Evolutionary conservation across 495 filamentous ascomycete species (phyloP).

Genomic region (Glonium stellatum): DNA sequence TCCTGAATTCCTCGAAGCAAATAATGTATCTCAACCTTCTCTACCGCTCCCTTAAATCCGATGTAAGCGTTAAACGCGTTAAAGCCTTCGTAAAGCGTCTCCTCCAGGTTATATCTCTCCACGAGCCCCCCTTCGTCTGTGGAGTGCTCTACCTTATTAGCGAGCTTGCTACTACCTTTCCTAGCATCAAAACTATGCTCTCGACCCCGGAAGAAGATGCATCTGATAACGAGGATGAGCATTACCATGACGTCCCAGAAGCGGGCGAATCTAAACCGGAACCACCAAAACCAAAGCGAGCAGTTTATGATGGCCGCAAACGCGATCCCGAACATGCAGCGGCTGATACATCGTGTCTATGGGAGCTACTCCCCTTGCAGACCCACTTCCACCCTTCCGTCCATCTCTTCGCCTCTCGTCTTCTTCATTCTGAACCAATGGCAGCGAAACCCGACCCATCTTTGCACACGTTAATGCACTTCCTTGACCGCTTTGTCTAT

Average conservation of each 20-base stretch:
- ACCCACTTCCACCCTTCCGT: conserved; percentile 91
- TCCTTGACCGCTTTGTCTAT: conserved; percentile 96
- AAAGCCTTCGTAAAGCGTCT: conserved; percentile 90
- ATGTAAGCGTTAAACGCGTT: conserved; percentile 77
- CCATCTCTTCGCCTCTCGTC: conserved; percentile 67
- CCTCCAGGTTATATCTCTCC: conserved; percentile 74
- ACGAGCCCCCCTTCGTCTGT: conserved; percentile 87
- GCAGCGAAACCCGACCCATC: conserved; percentile 82
- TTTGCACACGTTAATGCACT: conserved; percentile 82
- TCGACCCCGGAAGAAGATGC: conserved; percentile 64
- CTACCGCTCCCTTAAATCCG: conserved; percentile 77
- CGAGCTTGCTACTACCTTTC: conserved; percentile 69
- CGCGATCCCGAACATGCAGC: conserved; percentile 85
- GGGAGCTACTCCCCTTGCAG: conserved; percentile 75
- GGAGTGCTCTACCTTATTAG: conserved; percentile 80
- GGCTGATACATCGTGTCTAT: conserved; percentile 81
- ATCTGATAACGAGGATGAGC: conserved; percentile 63
- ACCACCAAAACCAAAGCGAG: background rate
- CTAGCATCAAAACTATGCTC: conserved; percentile 64
- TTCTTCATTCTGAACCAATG: conserved; percentile 59
- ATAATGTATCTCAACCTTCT: conserved; percentile 88
- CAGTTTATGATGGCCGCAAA: conserved; percentile 76
- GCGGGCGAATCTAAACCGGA: conserved; percentile 38
- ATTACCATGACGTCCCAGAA: conserved; percentile 62
- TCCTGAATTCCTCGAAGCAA: conserved; percentile 88